These are phyloP conservation scores for Yamadazyma friedrichii DNA, from an alignment of 1,139 yeast genomes.

Conservation along the genomic window DNA sequence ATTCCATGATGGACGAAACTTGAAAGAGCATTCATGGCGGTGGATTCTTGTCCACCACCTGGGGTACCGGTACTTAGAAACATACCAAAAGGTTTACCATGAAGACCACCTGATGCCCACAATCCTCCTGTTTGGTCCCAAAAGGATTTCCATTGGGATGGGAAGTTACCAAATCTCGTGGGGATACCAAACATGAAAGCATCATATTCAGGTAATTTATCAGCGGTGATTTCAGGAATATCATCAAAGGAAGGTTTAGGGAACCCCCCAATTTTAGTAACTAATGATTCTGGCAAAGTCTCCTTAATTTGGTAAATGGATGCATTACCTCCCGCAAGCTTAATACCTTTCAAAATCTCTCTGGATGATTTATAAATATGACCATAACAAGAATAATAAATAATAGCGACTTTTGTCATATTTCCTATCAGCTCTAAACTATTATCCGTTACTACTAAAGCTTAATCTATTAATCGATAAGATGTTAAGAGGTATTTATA, in stretches of 20 bases:
- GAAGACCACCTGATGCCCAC: constrained; percentile 74
- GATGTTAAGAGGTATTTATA: too few species aligned
- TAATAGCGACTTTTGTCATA: constrained; percentile 38
- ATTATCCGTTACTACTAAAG: too few species aligned
- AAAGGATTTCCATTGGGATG: constrained; percentile 79
- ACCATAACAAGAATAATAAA: constrained; percentile 80
- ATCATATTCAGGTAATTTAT: constrained; percentile 63
- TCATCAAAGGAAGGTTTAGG: constrained; percentile 49
- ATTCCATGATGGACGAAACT: constrained; percentile 78
- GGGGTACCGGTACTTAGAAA: constrained; percentile 79
- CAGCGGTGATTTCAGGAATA: constrained; percentile 65
- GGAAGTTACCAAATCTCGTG: constrained; percentile 78
- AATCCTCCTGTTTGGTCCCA: constrained; percentile 82
- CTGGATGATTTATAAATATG: constrained; percentile 70
- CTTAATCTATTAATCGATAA: too few species aligned
- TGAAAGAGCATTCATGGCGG: constrained; percentile 63
- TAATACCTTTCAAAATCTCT: constrained; percentile 67
- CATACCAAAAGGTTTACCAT: constrained; percentile 74
- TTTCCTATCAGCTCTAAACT: too few species aligned
- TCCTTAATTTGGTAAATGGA: constrained; percentile 78
- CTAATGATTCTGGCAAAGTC: constrained; percentile 64
- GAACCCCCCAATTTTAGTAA: constrained; percentile 57
- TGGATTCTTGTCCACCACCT: constrained; percentile 83
- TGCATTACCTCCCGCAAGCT: constrained; percentile 70
- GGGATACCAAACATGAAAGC: constrained; percentile 80